A percentile compares a stretch with the other conserved stretches of the same genome.
Evolutionary conservation across 2,329 filamentous ascomycete genomes (phyloP).

Genomic region (Cryphonectria parasitica): DNA sequence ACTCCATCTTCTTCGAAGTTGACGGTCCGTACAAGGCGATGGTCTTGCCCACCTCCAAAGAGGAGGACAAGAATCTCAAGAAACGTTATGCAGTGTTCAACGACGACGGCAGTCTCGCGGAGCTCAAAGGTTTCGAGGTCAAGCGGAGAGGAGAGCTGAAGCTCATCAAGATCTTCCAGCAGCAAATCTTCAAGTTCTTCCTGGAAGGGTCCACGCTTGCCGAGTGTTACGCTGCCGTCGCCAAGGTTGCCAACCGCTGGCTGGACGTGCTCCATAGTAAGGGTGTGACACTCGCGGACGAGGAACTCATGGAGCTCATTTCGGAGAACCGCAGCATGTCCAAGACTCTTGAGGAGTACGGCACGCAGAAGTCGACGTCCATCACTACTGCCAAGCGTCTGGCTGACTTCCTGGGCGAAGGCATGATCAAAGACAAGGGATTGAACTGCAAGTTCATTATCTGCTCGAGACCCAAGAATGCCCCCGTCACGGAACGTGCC

Average conservation of each 20-base stretch:
- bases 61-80: slow-evolving; percentile 99
- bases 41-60: slow-evolving; percentile 95
- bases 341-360: slow-evolving; percentile 96
- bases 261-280: slow-evolving; percentile 91
- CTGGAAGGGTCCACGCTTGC: slow-evolving; percentile 84
- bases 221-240: slow-evolving; percentile 89
- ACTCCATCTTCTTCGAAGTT: slow-evolving; percentile 99
- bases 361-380: slow-evolving; percentile 94
- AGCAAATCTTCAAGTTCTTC: slow-evolving; percentile 99
- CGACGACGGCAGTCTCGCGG: slow-evolving; percentile 91
- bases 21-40: slow-evolving; percentile 97
- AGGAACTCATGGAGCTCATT: slow-evolving; percentile 99
- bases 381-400: slow-evolving; percentile 96
- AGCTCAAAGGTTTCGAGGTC: slow-evolving; percentile 96
- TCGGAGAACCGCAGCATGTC: slow-evolving; percentile 98
- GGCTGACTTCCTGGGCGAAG: slow-evolving; percentile 93
- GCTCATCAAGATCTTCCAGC: slow-evolving; percentile 99
- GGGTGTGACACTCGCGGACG: slow-evolving; percentile 87
- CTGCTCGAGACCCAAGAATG: slow-evolving; percentile 80
- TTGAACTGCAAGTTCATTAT: slow-evolving; percentile 99
- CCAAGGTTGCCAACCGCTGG: slow-evolving; percentile 95
- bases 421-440: slow-evolving; percentile 99
- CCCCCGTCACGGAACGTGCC: slow-evolving; percentile 92
- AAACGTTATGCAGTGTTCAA: slow-evolving; percentile 99
- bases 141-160: slow-evolving; percentile 98